phyloP scores from a whole-genome alignment of 495 filamentous ascomycete genomes.

The Astrocystis sublimbata region DNA sequence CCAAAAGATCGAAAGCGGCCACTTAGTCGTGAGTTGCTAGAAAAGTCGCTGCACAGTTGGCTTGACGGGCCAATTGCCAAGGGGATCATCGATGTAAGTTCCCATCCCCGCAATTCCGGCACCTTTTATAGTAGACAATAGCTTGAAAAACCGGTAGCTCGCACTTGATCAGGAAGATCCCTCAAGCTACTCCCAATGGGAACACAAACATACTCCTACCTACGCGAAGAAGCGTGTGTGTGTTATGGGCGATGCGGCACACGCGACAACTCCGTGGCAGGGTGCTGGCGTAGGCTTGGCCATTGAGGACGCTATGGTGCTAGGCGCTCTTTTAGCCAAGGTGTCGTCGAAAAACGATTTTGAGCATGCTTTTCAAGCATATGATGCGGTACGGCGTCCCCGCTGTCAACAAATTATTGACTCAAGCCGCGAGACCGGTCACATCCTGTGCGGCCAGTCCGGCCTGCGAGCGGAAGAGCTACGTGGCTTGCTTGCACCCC shows the following conservation, averaged over 20 bases:
- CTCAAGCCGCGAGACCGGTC: slow-evolving; percentile 6
- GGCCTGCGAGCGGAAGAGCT: not conserved
- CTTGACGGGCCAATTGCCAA: slow-evolving; percentile 16
- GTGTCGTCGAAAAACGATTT: not conserved
- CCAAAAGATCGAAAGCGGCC: slow-evolving; percentile 8
- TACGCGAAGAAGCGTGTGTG: slow-evolving; percentile 21
- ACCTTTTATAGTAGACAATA: not conserved
- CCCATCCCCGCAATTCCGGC: too few species aligned
- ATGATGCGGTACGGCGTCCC: not conserved
- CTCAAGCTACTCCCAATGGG: slow-evolving; percentile 20
- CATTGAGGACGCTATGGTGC: slow-evolving; percentile 38
- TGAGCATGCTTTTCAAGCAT: not conserved
- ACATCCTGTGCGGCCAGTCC: slow-evolving; percentile 4
- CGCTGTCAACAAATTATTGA: slow-evolving; percentile 5
- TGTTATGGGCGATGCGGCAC: slow-evolving; percentile 42
- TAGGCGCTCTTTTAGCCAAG: not conserved
- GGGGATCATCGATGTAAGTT: slow-evolving; percentile 22
- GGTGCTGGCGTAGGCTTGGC: slow-evolving; percentile 37
- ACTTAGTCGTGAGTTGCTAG: slow-evolving; percentile 7
- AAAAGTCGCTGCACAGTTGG: slow-evolving; percentile 8
- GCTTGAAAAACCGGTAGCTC: not conserved
- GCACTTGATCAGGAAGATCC: slow-evolving; percentile 14
- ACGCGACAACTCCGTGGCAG: slow-evolving; percentile 37
- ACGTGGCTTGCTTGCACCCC: slow-evolving; percentile 1
- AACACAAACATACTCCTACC: slow-evolving; percentile 19